Base-by-base conservation (phyloP, 106 monocot genomes). In the Vanilla planifolia region DNA sequence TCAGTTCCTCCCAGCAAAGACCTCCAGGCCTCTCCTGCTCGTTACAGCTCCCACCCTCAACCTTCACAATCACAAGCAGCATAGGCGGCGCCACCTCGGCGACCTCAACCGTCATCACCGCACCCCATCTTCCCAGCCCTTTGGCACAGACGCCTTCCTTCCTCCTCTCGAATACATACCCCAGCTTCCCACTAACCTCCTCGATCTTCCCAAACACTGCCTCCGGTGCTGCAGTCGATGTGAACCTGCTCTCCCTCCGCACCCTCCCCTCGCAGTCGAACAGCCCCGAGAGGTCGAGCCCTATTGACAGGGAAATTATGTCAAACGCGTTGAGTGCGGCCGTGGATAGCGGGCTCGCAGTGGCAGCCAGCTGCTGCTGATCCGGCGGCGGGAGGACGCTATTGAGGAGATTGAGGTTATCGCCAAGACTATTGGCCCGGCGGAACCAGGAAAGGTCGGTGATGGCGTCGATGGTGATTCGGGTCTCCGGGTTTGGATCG, bases 401-500 rank as follows among this genome's bases (percentile, higher is more conserved):
- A 33, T 9, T 15, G 6, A 45, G 40, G 26, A 53, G 23, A 16
- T 36, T 29, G 1, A 71, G 32, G 15, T 33, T 19, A 9, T 37
- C 21, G 22, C 43, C 66, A 1, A 48, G 30, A 37, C 67, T 72
- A 41, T 72, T 64, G 6, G 67, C 63, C 16, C 68, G 40, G 21
- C 57, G 47, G 41, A 72, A 62, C 66, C 73, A 79, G 0, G 72
- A 51, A 6, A 62, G 53, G 4, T 76, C 62, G 67, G 63, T 42
- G 1, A 86, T 33, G 0, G 57, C 69, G 5, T 72, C 66, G 26
- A 82, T 58, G 43, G 78, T 62, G 57, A 79, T 41, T 6, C 86
- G 37, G 0, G 78, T 82, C 14, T 43, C 71, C 2, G 82, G 82
- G 57, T 82, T 79, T 0, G 78, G 78, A 36, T 86, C 82, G 15